Percentiles rank a stretch among this genome's conserved stretches.
Evolutionary conservation across 306 rosid genomes (phyloP).

Genomic region (Begonia loranthoides): DNA sequence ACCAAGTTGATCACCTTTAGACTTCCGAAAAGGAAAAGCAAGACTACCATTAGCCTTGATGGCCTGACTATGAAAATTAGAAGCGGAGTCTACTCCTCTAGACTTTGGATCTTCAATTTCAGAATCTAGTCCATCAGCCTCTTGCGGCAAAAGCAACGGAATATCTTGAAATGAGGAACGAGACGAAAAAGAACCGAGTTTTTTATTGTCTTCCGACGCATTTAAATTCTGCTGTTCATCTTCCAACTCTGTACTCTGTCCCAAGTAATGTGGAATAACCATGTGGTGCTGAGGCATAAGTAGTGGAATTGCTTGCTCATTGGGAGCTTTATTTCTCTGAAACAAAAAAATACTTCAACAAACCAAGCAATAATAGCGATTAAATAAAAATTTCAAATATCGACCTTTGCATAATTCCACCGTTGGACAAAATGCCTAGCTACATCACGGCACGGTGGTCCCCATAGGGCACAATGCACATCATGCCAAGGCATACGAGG

Average conservation of each 20-base stretch:
- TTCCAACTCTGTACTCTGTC: conserved; percentile 39
- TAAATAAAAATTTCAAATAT: conserved; percentile 7
- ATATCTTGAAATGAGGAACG: conserved; percentile 59
- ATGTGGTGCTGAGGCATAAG: conserved; percentile 99
- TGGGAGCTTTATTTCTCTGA: conserved; percentile 94
- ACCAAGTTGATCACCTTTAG: conserved; percentile 43
- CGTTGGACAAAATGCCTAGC: conserved; percentile 99
- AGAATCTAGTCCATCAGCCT: conserved; percentile 33
- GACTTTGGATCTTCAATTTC: conserved; percentile 29
- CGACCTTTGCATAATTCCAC: conserved; percentile 98
- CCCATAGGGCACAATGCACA: conserved; percentile 97
- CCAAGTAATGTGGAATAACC: conserved; percentile 98
- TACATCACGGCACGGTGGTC: conserved; percentile 95
- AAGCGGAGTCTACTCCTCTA: conserved; percentile 9
- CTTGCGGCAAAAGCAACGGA: conserved; percentile 78
- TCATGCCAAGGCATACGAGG: conserved; percentile 99
- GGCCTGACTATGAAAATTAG: conserved; percentile 17
- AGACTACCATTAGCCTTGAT: conserved; percentile 14
- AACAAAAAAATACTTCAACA: conserved; percentile 11
- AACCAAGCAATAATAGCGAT: conserved; percentile 10
- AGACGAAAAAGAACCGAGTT: conserved; percentile 59
- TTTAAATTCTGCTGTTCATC: conserved; percentile 24
- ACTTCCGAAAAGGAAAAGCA: conserved; percentile 34
- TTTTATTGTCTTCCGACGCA: conserved; percentile 19
- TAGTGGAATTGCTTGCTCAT: conserved; percentile 86